These are phyloP conservation scores for Coleophoma eucalyptorum DNA, from an alignment of 2,329 filamentous ascomycete species.

Conservation along the genomic window DNA sequence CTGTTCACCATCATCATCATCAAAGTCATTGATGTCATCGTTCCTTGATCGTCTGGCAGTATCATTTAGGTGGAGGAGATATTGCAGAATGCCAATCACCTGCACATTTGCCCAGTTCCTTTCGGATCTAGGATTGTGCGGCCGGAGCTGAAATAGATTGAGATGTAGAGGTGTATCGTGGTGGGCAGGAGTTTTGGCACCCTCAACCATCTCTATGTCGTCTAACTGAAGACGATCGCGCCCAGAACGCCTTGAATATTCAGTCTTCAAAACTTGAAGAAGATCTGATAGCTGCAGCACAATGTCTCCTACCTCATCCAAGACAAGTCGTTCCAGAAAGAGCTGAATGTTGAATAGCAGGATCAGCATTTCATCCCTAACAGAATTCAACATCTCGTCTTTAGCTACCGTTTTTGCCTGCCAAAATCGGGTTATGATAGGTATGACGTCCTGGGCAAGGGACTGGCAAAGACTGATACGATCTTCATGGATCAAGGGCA, in stretches of 20 bases:
- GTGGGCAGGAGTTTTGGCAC: conserved; percentile 17
- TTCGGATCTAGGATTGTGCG: conserved; percentile 51
- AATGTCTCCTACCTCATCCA: conserved; percentile 30
- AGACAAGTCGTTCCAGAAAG: conserved; percentile 55
- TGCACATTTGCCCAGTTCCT: conserved; percentile 58
- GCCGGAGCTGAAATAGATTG: conserved; percentile 48
- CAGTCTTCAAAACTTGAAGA: conserved; percentile 66
- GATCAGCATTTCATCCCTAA: conserved; percentile 76
- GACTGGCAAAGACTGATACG: conserved; percentile 58
- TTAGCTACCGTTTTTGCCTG: conserved; percentile 60
- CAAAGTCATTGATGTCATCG: conserved; percentile 5
- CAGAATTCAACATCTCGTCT: conserved; percentile 48
- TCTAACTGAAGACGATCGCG: conserved; percentile 73
- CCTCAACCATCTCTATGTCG: conserved; percentile 53
- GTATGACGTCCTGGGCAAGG: conserved; percentile 57
- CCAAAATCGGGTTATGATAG: conserved; percentile 76
- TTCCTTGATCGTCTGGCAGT: conserved; percentile 1
- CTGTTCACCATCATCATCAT: conserved; percentile 13
- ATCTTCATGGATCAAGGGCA: conserved; percentile 65
- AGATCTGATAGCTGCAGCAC: conserved; percentile 56
- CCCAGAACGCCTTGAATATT: conserved; percentile 71
- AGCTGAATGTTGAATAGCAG: conserved; percentile 64
- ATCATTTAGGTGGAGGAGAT: conserved; percentile 17
- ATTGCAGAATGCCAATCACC: conserved; percentile 53
- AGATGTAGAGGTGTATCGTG: conserved; percentile 36